These are phyloP conservation scores for Suillus subluteus DNA, from an alignment of 768 basidiomycete genomes.

Conservation along the genomic window DNA sequence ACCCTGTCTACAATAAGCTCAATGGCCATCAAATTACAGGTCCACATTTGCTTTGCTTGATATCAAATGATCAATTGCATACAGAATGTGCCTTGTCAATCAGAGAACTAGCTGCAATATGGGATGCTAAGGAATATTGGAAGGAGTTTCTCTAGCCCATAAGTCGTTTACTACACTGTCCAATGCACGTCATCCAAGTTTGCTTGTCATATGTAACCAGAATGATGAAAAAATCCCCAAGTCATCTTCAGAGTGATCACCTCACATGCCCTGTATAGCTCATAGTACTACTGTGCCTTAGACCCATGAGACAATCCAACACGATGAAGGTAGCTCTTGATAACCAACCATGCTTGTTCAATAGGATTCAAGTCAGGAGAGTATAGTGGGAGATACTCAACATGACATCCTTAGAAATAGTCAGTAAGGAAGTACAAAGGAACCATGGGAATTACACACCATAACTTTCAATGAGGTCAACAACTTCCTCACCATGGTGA, in stretches of 20 bases:
- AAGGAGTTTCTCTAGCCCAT: neutral
- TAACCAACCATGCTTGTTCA: slow-evolving; percentile 29
- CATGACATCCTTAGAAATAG: slow-evolving; percentile 17
- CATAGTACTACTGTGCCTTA: slow-evolving; percentile 7
- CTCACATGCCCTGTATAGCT: slow-evolving; percentile 14
- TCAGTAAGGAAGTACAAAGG: slow-evolving; percentile 18
- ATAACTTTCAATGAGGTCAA: slow-evolving; percentile 13
- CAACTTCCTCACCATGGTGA: slow-evolving; percentile 24
- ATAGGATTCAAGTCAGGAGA: slow-evolving; percentile 36
- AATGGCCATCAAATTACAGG: neutral
- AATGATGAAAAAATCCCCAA: slow-evolving; percentile 19
- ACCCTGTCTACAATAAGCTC: slow-evolving; percentile 2
- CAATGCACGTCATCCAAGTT: neutral
- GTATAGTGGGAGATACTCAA: slow-evolving; percentile 34
- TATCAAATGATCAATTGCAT: neutral
- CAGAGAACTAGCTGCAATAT: slow-evolving; percentile 1
- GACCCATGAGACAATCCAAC: slow-evolving; percentile 10
- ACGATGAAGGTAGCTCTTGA: slow-evolving; percentile 23
- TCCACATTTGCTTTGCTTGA: neutral
- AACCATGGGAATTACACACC: slow-evolving; percentile 3
- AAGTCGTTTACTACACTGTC: neutral
- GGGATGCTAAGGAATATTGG: neutral
- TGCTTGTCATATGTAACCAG: slow-evolving; percentile 17
- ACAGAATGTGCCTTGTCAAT: neutral
- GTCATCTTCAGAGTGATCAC: slow-evolving; percentile 16